Base-by-base conservation (phyloP, 306 rosid genomes). In the Prinsepia uniflora region DNA sequence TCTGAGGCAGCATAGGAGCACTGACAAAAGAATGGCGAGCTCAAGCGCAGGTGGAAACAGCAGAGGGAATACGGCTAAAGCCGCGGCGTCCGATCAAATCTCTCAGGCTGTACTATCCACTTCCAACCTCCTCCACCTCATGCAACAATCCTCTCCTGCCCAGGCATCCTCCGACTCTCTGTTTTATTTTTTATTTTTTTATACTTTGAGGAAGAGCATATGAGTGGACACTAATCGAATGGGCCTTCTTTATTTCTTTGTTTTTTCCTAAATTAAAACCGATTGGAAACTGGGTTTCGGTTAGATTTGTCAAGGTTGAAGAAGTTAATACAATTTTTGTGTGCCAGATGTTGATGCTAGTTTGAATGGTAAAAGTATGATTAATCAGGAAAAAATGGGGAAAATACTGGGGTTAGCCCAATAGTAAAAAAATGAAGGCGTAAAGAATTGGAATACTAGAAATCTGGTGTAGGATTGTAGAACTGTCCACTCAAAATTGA, bases 51-150 rank as follows among this genome's bases (percentile, higher is more conserved):
- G 80, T 7, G 71, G 87, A 22, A 68, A 73, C 72, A 80, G 75
- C 73, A 63, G 86, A 70, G 85, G 81, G 60, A 87, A 81, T 10
- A 74, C 92, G 48, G 89, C 97, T 7, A 85, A 90, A 80, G 70
- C 81, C 17, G 61, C 63, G 77, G 94, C 90, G 41, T 81, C 88
- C 17, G 97, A 93, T 62, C 98, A 93, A 72, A 90, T 93, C 53
- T 85, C 96, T 43, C 97, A 88, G 82, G 85, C 94, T 17, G 88
- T 93, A 18, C 90, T 80, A 60, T 93, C 98, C 71, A 90, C 92
- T 47, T 87, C 97, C 76, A 90, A 90, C 66, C 90, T 93, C 73
- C 87, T 93, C 73, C 90, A 85, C 42, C 90, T 93, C 63, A 92
- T 92, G 96, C 96, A 86, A 48, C 88, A 90, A 40, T 81, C 98